Evolutionary conservation across 2,329 filamentous ascomycete species (phyloP).

Genomic region (Pseudodiploospora longispora): DNA sequence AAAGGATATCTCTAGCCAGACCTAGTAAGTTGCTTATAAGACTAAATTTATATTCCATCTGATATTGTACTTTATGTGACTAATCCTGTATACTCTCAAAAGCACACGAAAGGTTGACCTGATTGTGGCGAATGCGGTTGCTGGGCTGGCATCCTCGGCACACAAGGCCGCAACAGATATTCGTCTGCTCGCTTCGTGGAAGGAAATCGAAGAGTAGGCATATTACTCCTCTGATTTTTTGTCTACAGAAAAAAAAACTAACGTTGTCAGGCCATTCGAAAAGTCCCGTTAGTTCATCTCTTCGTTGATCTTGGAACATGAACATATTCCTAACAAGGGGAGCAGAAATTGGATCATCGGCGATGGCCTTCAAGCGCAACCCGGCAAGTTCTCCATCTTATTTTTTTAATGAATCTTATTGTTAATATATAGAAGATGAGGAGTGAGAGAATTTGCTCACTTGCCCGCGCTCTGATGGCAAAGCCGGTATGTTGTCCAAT

Average conservation of each 20-base stretch:
- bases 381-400: background rate
- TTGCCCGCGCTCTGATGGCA: no score
- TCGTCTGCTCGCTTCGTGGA: conserved; percentile 63
- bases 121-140: conserved; percentile 66
- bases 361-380: conserved; percentile 1
- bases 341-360: conserved; percentile 2
- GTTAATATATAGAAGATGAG: no score
- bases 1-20: conserved; percentile 54
- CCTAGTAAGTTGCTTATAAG: conserved; percentile 22
- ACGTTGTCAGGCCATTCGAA: background rate
- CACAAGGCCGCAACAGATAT: conserved; percentile 65
- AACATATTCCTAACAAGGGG: no score
- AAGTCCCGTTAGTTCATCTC: background rate
- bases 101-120: conserved; percentile 71
- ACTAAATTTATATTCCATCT: background rate
- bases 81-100: background rate
- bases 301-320: no score
- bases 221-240: conserved; percentile 1
- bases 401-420: no score
- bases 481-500: no score
- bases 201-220: conserved; percentile 66
- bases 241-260: no score
- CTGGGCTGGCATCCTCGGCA: conserved; percentile 70
- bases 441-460: no score
- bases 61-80: background rate